Evolutionary conservation across 345 rosid genomes (phyloP).

Genomic region (Rubroshorea leprosula): DNA sequence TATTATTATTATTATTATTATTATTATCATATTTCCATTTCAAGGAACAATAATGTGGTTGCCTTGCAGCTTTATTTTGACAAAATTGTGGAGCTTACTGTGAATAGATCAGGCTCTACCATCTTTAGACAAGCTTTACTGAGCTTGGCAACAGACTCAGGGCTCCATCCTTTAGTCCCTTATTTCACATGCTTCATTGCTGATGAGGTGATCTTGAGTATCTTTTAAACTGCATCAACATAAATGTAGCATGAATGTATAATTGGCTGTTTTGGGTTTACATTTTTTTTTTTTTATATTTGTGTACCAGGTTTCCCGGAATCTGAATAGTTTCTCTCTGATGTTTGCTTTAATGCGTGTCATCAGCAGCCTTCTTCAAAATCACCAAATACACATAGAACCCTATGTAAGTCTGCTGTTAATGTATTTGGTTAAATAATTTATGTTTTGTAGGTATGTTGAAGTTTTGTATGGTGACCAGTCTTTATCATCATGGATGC

Average conservation of each 20-base stretch:
- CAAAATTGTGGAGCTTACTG: slow-evolving; percentile 49
- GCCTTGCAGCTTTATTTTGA: slow-evolving; percentile 64
- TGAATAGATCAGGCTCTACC: slow-evolving; percentile 37
- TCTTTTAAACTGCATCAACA: background rate
- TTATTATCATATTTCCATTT: background rate
- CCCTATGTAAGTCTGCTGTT: slow-evolving; percentile 63
- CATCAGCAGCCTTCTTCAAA: slow-evolving; percentile 65
- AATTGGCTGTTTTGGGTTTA: slow-evolving; percentile 13
- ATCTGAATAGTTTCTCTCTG: slow-evolving; percentile 47
- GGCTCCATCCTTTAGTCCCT: slow-evolving; percentile 75
- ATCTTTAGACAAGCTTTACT: slow-evolving; percentile 62
- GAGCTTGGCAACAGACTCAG: slow-evolving; percentile 69
- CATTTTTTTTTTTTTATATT: slow-evolving; percentile 7
- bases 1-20: background rate
- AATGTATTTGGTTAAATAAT: background rate
- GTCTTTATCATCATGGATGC: background rate
- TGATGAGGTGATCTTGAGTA: slow-evolving; percentile 50
- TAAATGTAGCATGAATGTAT: background rate
- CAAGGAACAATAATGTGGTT: background rate
- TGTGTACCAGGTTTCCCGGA: slow-evolving; percentile 47
- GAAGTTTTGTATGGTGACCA: background rate
- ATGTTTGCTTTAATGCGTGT: slow-evolving; percentile 68
- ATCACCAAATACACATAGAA: slow-evolving; percentile 74
- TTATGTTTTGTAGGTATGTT: slow-evolving; percentile 1
- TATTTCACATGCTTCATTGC: slow-evolving; percentile 59